Conservation (phyloP, 176 grass and related monocot genomes). For the sorghum (Sorghum bicolor) region DNA sequence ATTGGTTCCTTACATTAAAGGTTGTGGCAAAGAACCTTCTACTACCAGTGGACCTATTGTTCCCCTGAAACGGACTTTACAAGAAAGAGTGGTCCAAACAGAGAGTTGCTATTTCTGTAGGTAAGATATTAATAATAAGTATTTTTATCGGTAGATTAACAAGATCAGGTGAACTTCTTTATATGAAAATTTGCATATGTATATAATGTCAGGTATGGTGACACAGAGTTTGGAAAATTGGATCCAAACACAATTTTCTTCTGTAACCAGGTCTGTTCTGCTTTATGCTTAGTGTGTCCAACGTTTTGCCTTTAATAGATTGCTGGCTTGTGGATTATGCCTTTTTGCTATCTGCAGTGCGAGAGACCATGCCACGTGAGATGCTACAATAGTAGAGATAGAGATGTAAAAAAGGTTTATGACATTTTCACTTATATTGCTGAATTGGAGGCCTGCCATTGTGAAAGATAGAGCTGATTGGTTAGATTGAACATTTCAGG, state of each 20-base stretch:
- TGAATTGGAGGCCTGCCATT: neutral
- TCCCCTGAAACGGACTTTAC: constrained; percentile 52
- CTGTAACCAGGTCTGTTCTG: constrained; percentile 73
- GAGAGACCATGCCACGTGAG: constrained; percentile 67
- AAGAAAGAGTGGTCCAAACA: constrained; percentile 40
- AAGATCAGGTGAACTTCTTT: constrained; percentile 19
- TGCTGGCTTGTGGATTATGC: constrained; percentile 27
- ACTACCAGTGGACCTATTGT: constrained; percentile 18
- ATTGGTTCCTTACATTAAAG: constrained; percentile 24
- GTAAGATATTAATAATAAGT: constrained; percentile 40
- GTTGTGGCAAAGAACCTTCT: constrained; percentile 21
- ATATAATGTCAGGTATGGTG: constrained; percentile 40
- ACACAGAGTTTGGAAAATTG: constrained; percentile 32
- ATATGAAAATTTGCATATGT: constrained; percentile 23
- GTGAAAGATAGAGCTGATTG: constrained; percentile 27
- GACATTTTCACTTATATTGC: constrained; percentile 30
- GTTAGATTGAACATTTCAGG: constrained; percentile 40
- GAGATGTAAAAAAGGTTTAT: constrained; percentile 28
- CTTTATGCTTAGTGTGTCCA: constrained; percentile 1
- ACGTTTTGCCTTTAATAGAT: constrained; percentile 15
- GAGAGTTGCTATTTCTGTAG: constrained; percentile 57
- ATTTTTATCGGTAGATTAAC: constrained; percentile 21
- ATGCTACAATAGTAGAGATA: constrained; percentile 36
- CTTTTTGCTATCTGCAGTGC: constrained; percentile 48
- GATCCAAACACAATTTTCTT: constrained; percentile 48